Evolutionary conservation across 192 early-diverging fungal species (phyloP).

Genomic region (Coemansia nantahalensis): DNA sequence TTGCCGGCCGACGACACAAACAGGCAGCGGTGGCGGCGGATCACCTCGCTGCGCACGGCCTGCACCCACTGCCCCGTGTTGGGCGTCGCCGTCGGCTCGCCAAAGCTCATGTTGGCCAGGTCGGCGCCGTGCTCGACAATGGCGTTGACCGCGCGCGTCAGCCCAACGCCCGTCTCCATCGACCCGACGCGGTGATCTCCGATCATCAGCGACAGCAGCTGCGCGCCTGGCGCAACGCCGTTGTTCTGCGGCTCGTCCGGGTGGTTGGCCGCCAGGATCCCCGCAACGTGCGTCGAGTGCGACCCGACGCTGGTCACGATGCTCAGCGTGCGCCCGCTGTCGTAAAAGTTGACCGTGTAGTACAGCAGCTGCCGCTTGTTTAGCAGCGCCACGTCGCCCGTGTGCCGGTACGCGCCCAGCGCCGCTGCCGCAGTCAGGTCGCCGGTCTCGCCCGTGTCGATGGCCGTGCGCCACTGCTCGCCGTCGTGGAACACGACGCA

Average conservation of each 20-base stretch:
- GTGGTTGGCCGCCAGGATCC: slow-evolving; percentile 85
- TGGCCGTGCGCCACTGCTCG: slow-evolving; percentile 75
- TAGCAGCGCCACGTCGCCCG: slow-evolving; percentile 71
- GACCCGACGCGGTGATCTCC: slow-evolving; percentile 75
- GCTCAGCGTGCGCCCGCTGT: slow-evolving; percentile 70
- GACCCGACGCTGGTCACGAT: slow-evolving; percentile 81
- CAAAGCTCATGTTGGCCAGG: slow-evolving; percentile 86
- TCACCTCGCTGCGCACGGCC: slow-evolving; percentile 74
- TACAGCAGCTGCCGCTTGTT: slow-evolving; percentile 76
- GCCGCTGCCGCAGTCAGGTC: slow-evolving; percentile 64
- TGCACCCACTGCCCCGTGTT: slow-evolving; percentile 80
- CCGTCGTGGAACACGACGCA: slow-evolving; percentile 89
- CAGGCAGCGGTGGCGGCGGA: slow-evolving; percentile 78
- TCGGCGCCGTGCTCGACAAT: slow-evolving; percentile 65
- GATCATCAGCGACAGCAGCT: slow-evolving; percentile 91
- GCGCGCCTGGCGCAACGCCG: slow-evolving; percentile 94
- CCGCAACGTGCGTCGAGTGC: slow-evolving; percentile 95
- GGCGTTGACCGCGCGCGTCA: slow-evolving; percentile 79
- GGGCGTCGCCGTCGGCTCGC: slow-evolving; percentile 72
- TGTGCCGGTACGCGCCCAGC: slow-evolving; percentile 73
- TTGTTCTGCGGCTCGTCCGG: slow-evolving; percentile 81
- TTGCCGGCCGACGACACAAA: slow-evolving; percentile 92
- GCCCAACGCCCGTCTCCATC: slow-evolving; percentile 81
- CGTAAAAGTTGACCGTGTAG: slow-evolving; percentile 93
- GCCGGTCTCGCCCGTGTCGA: slow-evolving; percentile 75